Conservation (phyloP, 768 basidiomycete genomes). For the Stropharia rugosoannulata region DNA sequence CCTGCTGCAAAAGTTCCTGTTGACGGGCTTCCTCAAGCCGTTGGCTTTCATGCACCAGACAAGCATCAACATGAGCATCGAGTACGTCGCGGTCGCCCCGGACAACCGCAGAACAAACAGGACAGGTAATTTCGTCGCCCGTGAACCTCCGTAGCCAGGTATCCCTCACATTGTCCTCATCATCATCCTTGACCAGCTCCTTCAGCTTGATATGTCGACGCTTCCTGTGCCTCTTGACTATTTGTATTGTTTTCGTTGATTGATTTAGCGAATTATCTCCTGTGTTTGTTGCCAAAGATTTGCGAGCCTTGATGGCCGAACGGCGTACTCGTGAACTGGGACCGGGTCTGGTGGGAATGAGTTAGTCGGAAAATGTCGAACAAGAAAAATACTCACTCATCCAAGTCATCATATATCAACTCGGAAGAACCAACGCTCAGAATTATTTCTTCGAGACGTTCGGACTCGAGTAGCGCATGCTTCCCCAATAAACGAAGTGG, state of each 20-base stretch:
- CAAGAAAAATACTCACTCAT: conserved; percentile 42
- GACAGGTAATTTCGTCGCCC: conserved; percentile 57
- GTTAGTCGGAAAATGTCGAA: neutral
- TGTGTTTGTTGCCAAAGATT: conserved; percentile 29
- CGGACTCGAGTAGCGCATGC: conserved; percentile 65
- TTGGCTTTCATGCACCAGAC: conserved; percentile 57
- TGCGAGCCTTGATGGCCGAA: conserved; percentile 39
- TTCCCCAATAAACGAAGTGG: conserved; percentile 68
- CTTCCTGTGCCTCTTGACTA: conserved; percentile 70
- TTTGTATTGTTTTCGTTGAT: conserved; percentile 54
- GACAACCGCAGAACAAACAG: conserved; percentile 60
- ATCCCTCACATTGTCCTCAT: conserved; percentile 36
- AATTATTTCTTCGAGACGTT: conserved; percentile 70
- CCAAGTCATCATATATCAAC: conserved; percentile 49
- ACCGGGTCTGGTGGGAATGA: conserved; percentile 24
- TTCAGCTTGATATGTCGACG: conserved; percentile 65
- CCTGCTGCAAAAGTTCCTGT: conserved; percentile 28
- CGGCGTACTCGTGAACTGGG: conserved; percentile 36
- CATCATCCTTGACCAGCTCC: conserved; percentile 64
- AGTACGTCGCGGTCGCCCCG: conserved; percentile 71
- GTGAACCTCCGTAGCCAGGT: conserved; percentile 28
- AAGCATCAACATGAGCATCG: conserved; percentile 82
- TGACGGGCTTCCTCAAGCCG: conserved; percentile 42
- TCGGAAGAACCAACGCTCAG: conserved; percentile 61
- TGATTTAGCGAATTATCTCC: conserved; percentile 30